Evolutionary conservation across 257 asterid species (phyloP), one percentile per base, ranked within the genome.

Genomic region (Ajuga chamaepitys): DNA sequence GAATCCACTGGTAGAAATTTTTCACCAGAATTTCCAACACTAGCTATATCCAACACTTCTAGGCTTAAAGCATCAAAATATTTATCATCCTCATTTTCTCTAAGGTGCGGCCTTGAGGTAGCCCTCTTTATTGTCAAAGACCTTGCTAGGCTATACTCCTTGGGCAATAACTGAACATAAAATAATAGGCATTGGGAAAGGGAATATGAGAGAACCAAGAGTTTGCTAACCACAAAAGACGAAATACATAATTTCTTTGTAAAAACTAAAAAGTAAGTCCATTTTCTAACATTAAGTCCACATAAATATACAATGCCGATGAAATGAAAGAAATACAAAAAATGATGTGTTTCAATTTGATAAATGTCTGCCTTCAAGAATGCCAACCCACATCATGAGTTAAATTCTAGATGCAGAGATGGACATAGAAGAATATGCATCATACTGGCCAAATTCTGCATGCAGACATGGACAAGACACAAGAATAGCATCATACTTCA

Each of bases 91-190:
- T 84, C 95, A 44, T 81, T 84, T 74, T 84, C 95, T 78, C 80
- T 82, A 24, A 94, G 74, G 79, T 92, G 99, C 70, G 88, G 77
- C 70, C 99, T 83, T 62, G 96, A 86, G 70, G 86, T 82, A 71
- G 97, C 97, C 97, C 89, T 94, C 68, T 75, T 81, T 77, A 94
- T 77, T 42, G 96, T 86, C 80, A 94, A 77, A 64, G 82, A 74
- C 80, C 99, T 86, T 71, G 97, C 96, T 54, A 68, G 83, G 55
- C 85, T 76, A 63, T 94, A 94, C 84, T 94, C 99, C 85, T 90
- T 94, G 67, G 97, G 97, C 89, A 94, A 80, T 67, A 77, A 93
- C 97, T 94, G 76, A 64, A 68, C n/a, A 60, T 42, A 28, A 62
- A 48, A 63, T 44, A 50, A 68, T 35, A 67, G 35, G 41, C 50